phyloP scores from a whole-genome alignment of 768 basidiomycete genomes.

The Phlebiopsis flavidoalba region DNA sequence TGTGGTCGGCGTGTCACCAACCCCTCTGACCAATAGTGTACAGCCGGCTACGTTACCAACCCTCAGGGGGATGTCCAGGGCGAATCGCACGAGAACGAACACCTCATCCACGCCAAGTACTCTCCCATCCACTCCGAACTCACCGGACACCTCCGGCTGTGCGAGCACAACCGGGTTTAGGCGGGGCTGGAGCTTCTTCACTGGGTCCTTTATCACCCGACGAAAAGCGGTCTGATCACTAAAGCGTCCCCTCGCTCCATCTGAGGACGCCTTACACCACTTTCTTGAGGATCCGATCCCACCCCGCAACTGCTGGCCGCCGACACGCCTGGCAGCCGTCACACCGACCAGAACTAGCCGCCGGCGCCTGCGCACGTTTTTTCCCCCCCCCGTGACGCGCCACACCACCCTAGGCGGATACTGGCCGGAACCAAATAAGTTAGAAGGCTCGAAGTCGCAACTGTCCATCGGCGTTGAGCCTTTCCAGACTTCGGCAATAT shows the following conservation, averaged over 20 bases:
- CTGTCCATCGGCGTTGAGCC: no score
- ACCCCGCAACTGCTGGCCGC: background rate
- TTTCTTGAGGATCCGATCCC: no score
- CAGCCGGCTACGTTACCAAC: background rate
- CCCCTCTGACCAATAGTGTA: background rate
- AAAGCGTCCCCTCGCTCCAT: no score
- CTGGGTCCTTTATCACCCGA: slow-evolving; percentile 1
- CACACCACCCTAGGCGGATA: no score
- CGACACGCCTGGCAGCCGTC: background rate
- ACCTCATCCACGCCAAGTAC: slow-evolving; percentile 4
- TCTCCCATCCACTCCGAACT: slow-evolving; percentile 12
- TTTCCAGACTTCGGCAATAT: no score
- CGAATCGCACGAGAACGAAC: slow-evolving; percentile 1
- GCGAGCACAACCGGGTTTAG: slow-evolving; percentile 20
- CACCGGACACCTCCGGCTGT: slow-evolving; percentile 10
- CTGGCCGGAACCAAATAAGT: no score
- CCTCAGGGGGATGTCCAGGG: slow-evolving; percentile 5
- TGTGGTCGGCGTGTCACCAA: background rate
- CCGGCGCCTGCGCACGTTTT: no score
- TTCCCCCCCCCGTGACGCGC: no score
- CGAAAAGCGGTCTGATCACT: no score
- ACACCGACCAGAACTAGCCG: no score
- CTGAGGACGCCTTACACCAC: no score
- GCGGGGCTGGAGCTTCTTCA: slow-evolving; percentile 13
- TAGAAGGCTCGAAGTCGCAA: no score